These are phyloP conservation scores for Stellera chamaejasme DNA, from an alignment of 345 rosid genomes.

Conservation along the genomic window DNA sequence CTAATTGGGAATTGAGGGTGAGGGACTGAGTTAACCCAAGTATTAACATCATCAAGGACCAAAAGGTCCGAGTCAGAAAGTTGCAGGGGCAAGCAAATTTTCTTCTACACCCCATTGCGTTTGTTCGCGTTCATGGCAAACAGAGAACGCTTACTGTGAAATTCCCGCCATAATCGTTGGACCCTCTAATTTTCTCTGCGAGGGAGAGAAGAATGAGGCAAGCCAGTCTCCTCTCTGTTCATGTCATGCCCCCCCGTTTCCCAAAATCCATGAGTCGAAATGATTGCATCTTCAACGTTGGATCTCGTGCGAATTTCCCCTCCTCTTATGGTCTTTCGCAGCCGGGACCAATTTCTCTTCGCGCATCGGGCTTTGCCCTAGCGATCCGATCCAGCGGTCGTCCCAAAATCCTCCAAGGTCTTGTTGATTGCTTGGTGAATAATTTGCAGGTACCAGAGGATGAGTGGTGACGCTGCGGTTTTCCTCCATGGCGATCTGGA, in stretches of 20 bases:
- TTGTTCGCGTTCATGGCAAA: too few species aligned
- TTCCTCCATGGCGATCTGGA: conserved; percentile 59
- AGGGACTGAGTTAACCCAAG: too few species aligned
- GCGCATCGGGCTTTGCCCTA: not conserved
- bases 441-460: not conserved
- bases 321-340: not conserved
- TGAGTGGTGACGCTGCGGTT: conserved; percentile 10
- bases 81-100: too few species aligned
- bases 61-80: too few species aligned
- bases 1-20: too few species aligned
- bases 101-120: too few species aligned
- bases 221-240: not conserved
- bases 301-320: not conserved
- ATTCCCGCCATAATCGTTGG: conserved; percentile 26
- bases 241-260: not conserved
- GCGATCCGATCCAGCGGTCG: conserved; percentile 1
- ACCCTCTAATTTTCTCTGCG: not conserved
- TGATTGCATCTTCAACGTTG: not conserved
- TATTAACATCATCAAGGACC: too few species aligned
- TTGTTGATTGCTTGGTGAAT: too few species aligned
- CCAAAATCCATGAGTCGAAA: not conserved
- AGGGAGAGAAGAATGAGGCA: not conserved
- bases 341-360: not conserved
- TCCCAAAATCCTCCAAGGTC: conserved; percentile 1
- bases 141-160: not conserved